These are phyloP conservation scores for Globisporangium lucens DNA, from an alignment of 352 stramenopile genomes.

Conservation along the genomic window DNA sequence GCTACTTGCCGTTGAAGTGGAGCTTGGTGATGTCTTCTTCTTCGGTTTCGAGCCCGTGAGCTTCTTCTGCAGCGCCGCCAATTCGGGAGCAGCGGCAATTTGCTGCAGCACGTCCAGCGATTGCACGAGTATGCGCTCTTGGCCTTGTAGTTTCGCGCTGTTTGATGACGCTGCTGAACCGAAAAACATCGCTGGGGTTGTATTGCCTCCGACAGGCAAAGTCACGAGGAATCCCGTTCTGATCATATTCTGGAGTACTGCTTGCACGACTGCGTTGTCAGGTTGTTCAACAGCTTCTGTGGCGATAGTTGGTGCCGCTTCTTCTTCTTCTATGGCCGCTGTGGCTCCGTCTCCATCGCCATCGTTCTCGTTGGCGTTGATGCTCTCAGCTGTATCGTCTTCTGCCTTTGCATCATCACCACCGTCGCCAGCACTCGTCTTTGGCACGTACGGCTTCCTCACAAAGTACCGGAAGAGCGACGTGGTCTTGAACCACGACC, in stretches of 20 bases:
- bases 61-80: slow-evolving; percentile 50
- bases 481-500: slow-evolving; percentile 65
- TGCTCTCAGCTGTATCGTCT: background rate
- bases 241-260: slow-evolving; percentile 9
- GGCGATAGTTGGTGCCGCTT: background rate
- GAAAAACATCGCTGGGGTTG: slow-evolving; percentile 4
- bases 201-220: background rate
- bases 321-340: background rate
- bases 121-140: slow-evolving; percentile 19
- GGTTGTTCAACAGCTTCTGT: slow-evolving; percentile 1
- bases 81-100: slow-evolving; percentile 42
- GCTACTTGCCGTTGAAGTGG: background rate
- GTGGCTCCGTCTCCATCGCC: background rate
- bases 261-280: slow-evolving; percentile 12
- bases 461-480: slow-evolving; percentile 63
- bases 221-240: slow-evolving; percentile 12
- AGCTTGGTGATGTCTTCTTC: slow-evolving; percentile 2
- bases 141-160: slow-evolving; percentile 11
- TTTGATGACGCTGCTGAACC: background rate
- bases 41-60: slow-evolving; percentile 48
- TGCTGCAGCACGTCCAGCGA: slow-evolving; percentile 55
- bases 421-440: background rate
- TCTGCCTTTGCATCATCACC: background rate
- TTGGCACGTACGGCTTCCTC: slow-evolving; percentile 6
- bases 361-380: background rate